A percentile compares a stretch with the other conserved stretches of the same genome.
phyloP scores from a whole-genome alignment of 495 filamentous ascomycete genomes.

The Aspergillus cristatus region DNA sequence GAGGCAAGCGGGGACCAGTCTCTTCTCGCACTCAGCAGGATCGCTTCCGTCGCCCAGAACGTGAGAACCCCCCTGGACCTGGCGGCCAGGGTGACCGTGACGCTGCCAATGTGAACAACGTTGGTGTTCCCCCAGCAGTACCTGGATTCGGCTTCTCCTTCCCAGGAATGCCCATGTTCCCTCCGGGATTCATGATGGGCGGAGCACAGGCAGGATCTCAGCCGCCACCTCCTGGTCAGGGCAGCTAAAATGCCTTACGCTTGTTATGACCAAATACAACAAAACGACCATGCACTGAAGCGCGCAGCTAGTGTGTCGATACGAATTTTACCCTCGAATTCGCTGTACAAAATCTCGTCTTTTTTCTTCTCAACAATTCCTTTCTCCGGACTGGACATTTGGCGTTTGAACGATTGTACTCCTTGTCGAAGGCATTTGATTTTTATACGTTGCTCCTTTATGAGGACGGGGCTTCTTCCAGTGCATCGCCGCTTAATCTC shows the following conservation, averaged over 20 bases:
- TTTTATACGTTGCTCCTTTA: too few species aligned
- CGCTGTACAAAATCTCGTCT: too few species aligned
- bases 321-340: too few species aligned
- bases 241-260: conserved; percentile 12
- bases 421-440: too few species aligned
- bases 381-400: too few species aligned
- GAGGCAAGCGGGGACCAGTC: conserved; percentile 63
- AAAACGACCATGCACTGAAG: not conserved
- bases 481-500: too few species aligned
- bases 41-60: conserved; percentile 32
- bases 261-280: not conserved
- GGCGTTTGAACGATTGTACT: too few species aligned
- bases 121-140: conserved; percentile 52
- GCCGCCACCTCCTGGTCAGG: conserved; percentile 41
- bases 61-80: conserved; percentile 16
- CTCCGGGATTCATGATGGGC: conserved; percentile 53
- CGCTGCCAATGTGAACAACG: conserved; percentile 38
- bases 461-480: too few species aligned
- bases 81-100: conserved; percentile 22
- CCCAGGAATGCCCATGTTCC: conserved; percentile 61
- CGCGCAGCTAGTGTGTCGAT: too few species aligned
- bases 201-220: conserved; percentile 26
- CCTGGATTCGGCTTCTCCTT: conserved; percentile 59
- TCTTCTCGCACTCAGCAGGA: conserved; percentile 50
- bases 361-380: too few species aligned